Evolutionary conservation across 2,329 filamentous ascomycete genomes (phyloP).

Genomic region (Arthroderma sp.): DNA sequence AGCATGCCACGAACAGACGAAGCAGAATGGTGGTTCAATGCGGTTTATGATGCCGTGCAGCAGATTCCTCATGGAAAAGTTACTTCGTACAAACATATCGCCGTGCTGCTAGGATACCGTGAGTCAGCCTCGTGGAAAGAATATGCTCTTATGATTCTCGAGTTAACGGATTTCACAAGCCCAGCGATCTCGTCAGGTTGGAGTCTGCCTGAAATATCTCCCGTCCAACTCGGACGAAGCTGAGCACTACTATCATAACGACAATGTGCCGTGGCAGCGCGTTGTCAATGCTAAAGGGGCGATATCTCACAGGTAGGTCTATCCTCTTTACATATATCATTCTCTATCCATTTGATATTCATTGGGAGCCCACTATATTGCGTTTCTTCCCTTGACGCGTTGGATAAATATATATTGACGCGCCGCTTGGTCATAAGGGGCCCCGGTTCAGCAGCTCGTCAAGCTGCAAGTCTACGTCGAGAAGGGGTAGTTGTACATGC

Average conservation of each 20-base stretch:
- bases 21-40: slow-evolving; percentile 37
- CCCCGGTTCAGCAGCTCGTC: slow-evolving; percentile 30
- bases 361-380: too few species aligned
- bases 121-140: slow-evolving; percentile 17
- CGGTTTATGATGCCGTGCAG: slow-evolving; percentile 73
- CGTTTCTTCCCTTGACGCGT: neutral
- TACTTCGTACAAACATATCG: slow-evolving; percentile 69
- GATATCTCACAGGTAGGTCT: slow-evolving; percentile 66
- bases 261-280: slow-evolving; percentile 86
- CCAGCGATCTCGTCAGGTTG: slow-evolving; percentile 69
- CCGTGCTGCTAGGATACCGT: slow-evolving; percentile 48
- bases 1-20: slow-evolving; percentile 35
- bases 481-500: slow-evolving; percentile 31
- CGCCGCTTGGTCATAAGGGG: slow-evolving; percentile 14
- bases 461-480: slow-evolving; percentile 26
- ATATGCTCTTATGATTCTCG: too few species aligned
- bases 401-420: neutral
- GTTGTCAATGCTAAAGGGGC: slow-evolving; percentile 78
- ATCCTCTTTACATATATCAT: neutral
- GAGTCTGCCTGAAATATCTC: slow-evolving; percentile 78
- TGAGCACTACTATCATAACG: slow-evolving; percentile 49
- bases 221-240: slow-evolving; percentile 37
- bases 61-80: slow-evolving; percentile 74
- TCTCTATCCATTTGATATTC: neutral
- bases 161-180: slow-evolving; percentile 31